These are phyloP conservation scores for Rhizomucor pusillus DNA, from an alignment of 371 early-diverging fungal species.

Conservation along the genomic window DNA sequence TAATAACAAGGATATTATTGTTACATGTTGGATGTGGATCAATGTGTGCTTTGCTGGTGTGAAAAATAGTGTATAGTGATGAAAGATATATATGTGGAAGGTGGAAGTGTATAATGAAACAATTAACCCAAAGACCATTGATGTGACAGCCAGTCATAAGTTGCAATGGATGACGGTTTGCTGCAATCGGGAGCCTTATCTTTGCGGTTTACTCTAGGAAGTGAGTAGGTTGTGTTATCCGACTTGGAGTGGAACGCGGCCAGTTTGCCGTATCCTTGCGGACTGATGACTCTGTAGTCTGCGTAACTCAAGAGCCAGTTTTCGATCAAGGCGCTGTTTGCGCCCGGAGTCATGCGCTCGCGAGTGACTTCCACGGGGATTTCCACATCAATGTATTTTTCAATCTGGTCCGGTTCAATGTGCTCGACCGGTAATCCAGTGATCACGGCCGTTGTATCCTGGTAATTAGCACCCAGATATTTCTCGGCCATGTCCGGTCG, in stretches of 20 bases:
- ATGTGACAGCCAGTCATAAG: constrained; percentile 33
- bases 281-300: constrained; percentile 34
- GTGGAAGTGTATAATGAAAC: too few species aligned
- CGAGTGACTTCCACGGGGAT: constrained; percentile 14
- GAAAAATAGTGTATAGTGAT: too few species aligned
- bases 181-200: constrained; percentile 21
- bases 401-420: constrained; percentile 26
- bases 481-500: not conserved
- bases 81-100: too few species aligned
- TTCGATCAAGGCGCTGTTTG: constrained; percentile 32
- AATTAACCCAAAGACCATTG: constrained; percentile 44
- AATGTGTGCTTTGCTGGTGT: too few species aligned
- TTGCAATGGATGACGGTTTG: constrained; percentile 19
- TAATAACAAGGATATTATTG: too few species aligned
- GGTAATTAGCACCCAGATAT: constrained; percentile 3
- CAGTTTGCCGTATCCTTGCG: constrained; percentile 41
- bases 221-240: constrained; percentile 32
- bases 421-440: constrained; percentile 34
- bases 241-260: constrained; percentile 39
- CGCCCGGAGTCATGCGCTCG: constrained; percentile 27
- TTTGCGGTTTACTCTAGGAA: constrained; percentile 30
- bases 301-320: constrained; percentile 36
- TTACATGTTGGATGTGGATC: too few species aligned
- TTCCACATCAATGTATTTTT: constrained; percentile 27
- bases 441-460: constrained; percentile 13